Evolutionary conservation across 805 yeast species (phyloP).

Genomic region (Hyphopichia homilentoma): DNA sequence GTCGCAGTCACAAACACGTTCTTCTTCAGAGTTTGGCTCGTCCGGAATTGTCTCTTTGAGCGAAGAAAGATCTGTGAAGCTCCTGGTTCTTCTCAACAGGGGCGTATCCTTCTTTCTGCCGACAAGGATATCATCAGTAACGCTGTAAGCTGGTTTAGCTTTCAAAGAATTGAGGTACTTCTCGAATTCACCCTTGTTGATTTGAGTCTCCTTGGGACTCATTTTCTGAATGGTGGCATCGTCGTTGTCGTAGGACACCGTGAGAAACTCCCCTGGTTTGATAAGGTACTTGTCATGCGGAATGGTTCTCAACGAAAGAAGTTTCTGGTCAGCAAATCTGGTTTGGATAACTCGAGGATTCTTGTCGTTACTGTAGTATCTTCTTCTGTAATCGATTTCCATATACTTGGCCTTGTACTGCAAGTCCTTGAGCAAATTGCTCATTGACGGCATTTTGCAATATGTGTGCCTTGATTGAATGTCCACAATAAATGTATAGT

Average conservation of each 20-base stretch:
- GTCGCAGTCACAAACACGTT: too few species aligned
- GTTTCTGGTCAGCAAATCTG: conserved; percentile 26
- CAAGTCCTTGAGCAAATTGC: conserved; percentile 16
- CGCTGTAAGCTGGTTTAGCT: too few species aligned
- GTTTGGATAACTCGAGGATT: conserved; percentile 37
- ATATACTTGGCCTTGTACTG: conserved; percentile 31
- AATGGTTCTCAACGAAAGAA: conserved; percentile 36
- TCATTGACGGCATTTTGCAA: conserved; percentile 6
- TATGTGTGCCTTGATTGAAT: neutral
- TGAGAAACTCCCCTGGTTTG: conserved; percentile 30
- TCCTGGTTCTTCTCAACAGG: too few species aligned
- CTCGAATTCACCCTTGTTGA: neutral
- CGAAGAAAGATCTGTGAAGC: too few species aligned
- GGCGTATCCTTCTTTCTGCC: too few species aligned
- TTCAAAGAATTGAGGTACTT: too few species aligned
- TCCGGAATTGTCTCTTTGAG: too few species aligned
- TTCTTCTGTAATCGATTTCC: conserved; percentile 31
- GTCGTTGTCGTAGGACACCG: too few species aligned
- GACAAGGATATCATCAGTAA: too few species aligned
- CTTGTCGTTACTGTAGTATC: conserved; percentile 34
- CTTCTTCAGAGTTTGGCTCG: too few species aligned
- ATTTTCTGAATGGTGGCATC: too few species aligned
- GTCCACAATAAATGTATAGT: neutral
- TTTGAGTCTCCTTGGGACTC: too few species aligned
- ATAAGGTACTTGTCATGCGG: conserved; percentile 29